Evolutionary conservation across 495 filamentous ascomycete genomes (phyloP).

Genomic region (Elasticomyces elasticus): DNA sequence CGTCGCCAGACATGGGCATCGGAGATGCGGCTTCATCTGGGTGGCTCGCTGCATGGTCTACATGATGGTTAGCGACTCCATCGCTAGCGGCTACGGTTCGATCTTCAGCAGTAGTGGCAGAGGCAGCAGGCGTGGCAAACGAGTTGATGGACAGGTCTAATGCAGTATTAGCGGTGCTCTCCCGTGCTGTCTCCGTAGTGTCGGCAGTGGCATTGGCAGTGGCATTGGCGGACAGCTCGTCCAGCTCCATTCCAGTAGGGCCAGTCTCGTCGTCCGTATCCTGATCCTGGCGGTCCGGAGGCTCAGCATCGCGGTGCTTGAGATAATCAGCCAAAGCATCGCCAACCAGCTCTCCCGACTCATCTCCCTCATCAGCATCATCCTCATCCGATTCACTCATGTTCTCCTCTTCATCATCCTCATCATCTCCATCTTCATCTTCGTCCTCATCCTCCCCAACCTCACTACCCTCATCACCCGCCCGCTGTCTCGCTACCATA

Average conservation of each 20-base stretch:
- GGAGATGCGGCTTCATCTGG: background rate
- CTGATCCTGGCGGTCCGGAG: background rate
- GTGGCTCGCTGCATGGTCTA: background rate
- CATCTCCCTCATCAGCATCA: conserved; percentile 43
- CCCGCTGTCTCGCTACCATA: conserved; percentile 17
- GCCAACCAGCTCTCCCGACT: conserved; percentile 30
- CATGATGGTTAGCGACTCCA: background rate
- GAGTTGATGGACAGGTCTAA: background rate
- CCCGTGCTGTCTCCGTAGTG: too few relatives aligned
- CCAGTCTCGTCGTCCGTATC: conserved; percentile 4
- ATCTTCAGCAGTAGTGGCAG: background rate
- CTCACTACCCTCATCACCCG: conserved; percentile 34
- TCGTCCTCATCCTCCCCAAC: conserved; percentile 23
- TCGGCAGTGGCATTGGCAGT: background rate
- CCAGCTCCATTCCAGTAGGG: background rate
- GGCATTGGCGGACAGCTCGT: background rate
- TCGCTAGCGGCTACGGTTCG: background rate
- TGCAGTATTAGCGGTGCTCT: background rate
- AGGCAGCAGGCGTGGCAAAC: background rate
- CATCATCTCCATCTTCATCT: conserved; percentile 11
- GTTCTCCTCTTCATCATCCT: conserved; percentile 47
- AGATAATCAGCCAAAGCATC: conserved; percentile 34
- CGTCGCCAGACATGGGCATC: background rate
- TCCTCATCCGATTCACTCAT: conserved; percentile 46
- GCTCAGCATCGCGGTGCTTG: conserved; percentile 56